Percentiles rank a stretch among this genome's conserved stretches.
Evolutionary conservation across 371 early-diverging fungal genomes (phyloP).

Genomic region (Mucor plumbeus): DNA sequence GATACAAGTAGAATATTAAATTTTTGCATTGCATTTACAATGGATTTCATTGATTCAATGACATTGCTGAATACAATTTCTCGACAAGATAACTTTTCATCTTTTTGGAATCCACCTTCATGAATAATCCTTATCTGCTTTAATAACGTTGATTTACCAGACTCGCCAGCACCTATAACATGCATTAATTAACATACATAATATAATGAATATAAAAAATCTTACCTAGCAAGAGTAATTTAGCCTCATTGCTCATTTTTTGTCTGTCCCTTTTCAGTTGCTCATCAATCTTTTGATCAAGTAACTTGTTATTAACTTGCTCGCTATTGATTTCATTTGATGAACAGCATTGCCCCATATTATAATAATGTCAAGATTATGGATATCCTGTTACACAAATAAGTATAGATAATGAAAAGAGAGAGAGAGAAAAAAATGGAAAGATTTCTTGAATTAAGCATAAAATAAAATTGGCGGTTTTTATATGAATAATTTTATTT

Average conservation of each 20-base stretch:
- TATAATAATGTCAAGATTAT: neutral
- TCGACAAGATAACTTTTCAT: conserved; percentile 74
- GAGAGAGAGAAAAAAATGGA: neutral
- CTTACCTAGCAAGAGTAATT: conserved; percentile 92
- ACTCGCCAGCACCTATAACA: conserved; percentile 95
- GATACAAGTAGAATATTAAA: conserved; percentile 44
- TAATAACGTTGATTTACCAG: conserved; percentile 96
- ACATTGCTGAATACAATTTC: conserved; percentile 92
- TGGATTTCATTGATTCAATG: conserved; percentile 89
- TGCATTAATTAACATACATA: conserved; percentile 61
- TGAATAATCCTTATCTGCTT: conserved; percentile 98
- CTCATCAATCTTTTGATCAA: conserved; percentile 89
- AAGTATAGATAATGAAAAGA: neutral
- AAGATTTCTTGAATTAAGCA: neutral
- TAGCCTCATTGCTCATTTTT: conserved; percentile 85
- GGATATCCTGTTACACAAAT: neutral
- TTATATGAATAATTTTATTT: neutral
- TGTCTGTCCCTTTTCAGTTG: conserved; percentile 83
- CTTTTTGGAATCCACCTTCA: conserved; percentile 88
- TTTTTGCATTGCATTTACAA: conserved; percentile 86
- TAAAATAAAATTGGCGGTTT: neutral
- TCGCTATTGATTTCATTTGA: conserved; percentile 75
- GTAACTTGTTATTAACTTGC: conserved; percentile 78
- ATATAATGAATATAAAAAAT: no score
- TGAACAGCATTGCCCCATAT: conserved; percentile 86